Evolutionary conservation across 495 filamentous ascomycete species (phyloP), one percentile per base, ranked within the genome.

Genomic region (Aspergillus biplanus): DNA sequence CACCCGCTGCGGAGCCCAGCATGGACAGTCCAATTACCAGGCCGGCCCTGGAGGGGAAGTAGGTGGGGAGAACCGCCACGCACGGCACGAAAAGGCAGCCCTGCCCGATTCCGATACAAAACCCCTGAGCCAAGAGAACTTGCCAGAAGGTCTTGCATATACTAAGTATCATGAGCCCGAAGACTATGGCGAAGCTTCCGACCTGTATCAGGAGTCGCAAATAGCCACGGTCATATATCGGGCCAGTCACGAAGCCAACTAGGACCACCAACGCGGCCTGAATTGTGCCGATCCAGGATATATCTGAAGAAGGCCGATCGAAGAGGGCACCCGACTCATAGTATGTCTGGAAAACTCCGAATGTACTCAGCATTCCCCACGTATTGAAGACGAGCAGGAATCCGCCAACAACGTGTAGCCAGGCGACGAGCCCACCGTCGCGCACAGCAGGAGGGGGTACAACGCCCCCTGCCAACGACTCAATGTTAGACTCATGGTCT

Each of bases 171-270:
- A 86, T 73, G 16, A 79, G 66, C 0, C 80, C 80, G 35, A 82
- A 73, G 47, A 80, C 68, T 8, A 71, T 57, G 15, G 68, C 11
- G 33, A 74, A 68, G 33, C 63, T 65, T 9, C 73, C 77, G 1
- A 65, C 61, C 4, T 71, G 7, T 2, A 88, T 66, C 0, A 88
- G 69, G 0, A 62, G 21, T 8, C 75, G 75, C 21, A 88, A 75
- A 68, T 88, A 85, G 31, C 87, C 87, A 0, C 75, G 65, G 64
- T 90, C 85, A 61, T 85, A 87, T 53, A 86, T 64, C 0, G 85
- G 86, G 0, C 87, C 88, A 0, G 79, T 72, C 21, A 89, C 52
- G 12, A 83, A 67, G 0, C 87, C 86, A 4, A 82, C 68, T 2
- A 87, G 53, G 58, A 87, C 70, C 15, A 90, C 73, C 32, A 87